These are phyloP conservation scores for Leucocoprinus leucothites DNA, from an alignment of 768 basidiomycete species.

Conservation along the genomic window DNA sequence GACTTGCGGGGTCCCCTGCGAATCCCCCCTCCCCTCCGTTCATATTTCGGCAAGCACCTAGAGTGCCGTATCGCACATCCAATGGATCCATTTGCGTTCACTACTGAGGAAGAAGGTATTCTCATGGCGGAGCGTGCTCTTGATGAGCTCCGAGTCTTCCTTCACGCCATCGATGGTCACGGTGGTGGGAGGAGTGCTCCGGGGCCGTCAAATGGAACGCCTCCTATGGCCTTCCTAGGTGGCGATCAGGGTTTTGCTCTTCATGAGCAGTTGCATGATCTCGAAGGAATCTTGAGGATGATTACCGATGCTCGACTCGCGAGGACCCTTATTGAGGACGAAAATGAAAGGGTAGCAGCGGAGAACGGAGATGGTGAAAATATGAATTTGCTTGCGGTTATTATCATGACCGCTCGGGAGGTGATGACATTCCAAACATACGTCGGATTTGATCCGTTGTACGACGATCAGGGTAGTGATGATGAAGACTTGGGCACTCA, in stretches of 20 bases:
- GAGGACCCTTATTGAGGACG: conserved; percentile 3
- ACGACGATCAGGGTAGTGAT: too few species aligned
- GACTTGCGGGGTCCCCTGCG: too few species aligned
- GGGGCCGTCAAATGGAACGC: neutral
- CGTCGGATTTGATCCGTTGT: neutral
- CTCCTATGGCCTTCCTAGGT: neutral
- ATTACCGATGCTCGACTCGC: conserved; percentile 3
- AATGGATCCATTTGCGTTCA: conserved; percentile 5
- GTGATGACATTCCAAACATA: neutral
- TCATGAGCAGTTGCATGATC: conserved; percentile 1
- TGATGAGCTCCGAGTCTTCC: neutral
- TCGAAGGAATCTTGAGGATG: conserved; percentile 8
- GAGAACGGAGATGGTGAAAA: neutral
- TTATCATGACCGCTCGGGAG: conserved; percentile 2
- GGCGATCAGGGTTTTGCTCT: neutral
- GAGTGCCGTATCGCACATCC: too few species aligned
- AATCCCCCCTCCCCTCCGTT: too few species aligned
- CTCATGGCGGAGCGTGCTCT: conserved; percentile 1
- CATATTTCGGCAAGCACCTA: too few species aligned
- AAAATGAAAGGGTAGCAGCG: neutral
- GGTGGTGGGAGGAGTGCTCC: neutral
- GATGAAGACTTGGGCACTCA: too few species aligned
- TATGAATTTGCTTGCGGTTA: conserved; percentile 3
- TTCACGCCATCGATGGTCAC: neutral
- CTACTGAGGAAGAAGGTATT: conserved; percentile 3